phyloP scores from a whole-genome alignment of 176 grass and related monocot genomes.

The Eleusine coracana region DNA sequence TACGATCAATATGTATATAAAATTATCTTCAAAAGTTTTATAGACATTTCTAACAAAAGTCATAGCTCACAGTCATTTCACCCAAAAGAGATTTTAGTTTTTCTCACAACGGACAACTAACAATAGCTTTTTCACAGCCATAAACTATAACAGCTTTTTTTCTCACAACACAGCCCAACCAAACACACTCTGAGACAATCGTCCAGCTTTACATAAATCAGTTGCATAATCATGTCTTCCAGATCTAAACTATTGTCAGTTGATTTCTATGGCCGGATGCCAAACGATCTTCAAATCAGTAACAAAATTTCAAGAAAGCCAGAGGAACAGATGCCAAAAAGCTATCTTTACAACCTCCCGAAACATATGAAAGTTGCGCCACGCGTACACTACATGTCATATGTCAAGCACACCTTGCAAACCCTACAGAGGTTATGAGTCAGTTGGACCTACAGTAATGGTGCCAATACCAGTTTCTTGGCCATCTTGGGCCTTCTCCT shows the following conservation, averaged over 20 bases:
- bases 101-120: too few species aligned
- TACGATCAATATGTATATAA: too few species aligned
- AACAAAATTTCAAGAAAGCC: background rate
- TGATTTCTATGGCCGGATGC: background rate
- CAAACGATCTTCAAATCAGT: slow-evolving; percentile 2
- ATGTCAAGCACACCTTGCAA: background rate
- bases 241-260: background rate
- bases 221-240: background rate
- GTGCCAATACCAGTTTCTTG: background rate
- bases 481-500: background rate
- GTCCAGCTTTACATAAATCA: background rate
- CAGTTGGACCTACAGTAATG: background rate
- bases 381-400: background rate
- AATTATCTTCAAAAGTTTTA: too few species aligned
- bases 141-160: too few species aligned
- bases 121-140: too few species aligned
- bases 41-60: too few species aligned
- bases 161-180: too few species aligned
- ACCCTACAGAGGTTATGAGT: background rate
- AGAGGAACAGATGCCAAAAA: background rate
- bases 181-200: background rate
- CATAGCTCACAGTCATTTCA: too few species aligned
- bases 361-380: background rate
- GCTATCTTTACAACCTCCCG: background rate
- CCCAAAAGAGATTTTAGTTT: too few species aligned